Evolutionary conservation across 192 early-diverging fungal genomes (phyloP), one percentile per base, ranked within the genome.

Genomic region (Podila epicladia): DNA sequence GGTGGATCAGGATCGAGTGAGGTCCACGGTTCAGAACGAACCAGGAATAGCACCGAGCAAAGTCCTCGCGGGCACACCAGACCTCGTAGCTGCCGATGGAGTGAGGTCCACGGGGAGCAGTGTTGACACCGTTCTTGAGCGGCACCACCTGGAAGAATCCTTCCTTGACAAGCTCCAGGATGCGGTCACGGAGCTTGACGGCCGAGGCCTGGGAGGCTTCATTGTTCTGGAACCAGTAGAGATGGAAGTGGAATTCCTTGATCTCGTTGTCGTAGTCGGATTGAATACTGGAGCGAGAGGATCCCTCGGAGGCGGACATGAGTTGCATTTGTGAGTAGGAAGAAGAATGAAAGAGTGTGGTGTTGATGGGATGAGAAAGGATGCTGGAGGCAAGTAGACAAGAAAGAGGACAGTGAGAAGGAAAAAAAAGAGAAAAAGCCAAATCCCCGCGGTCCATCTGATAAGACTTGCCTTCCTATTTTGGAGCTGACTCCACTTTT

Each of bases 221-320:
- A 66, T 87, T 87, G 64, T 83, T 67, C 74, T 87, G 72, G 71
- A 91, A 77, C 74, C 85, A 92, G 82, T 93, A 93, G 26, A 90
- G 69, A 84, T 93, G 92, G 66, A 93, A 91, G 55, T 93, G 92
- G 53, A 65, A 91, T 63, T 91, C 90, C 58, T 89, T 89, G 69
- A 91, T 91, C 71, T 90, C 88, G 31, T 86, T 85, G 65, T 86
- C 84, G 55, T 80, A 80, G 29, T 80, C 77, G 9, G 77, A 80
- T 38, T 80, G 82, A 0, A 64, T 38, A 64, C 50, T 4, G n/a
- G 67, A 49, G 63, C 49, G 68, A 7, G 75, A 53, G 26, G 72
- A 65, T 26, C 15, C 68, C 13, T 29, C 32, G 1, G 58, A 38
- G 49, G 58, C 26, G 8, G 74, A 60, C 67, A 75, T 75, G 28